Conservation (phyloP, 441 rosid genomes). For the Gossypium laxum region DNA sequence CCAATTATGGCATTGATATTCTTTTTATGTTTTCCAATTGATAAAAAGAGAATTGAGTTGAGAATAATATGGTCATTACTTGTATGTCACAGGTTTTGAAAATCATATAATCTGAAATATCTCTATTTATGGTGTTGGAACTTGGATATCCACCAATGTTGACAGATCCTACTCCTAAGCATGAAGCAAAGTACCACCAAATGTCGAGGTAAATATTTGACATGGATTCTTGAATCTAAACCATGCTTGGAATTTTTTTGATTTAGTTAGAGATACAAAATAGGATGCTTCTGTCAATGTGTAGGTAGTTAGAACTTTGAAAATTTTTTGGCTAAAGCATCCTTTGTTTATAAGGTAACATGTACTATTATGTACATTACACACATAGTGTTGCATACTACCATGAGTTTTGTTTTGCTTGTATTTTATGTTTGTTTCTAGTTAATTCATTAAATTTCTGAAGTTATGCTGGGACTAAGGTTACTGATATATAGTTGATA, state of each 20-base stretch:
- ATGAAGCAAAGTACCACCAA: constrained; percentile 1
- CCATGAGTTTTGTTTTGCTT: background rate
- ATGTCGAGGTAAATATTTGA: constrained; percentile 11
- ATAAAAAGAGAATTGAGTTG: background rate
- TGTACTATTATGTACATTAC: background rate
- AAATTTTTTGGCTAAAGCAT: background rate
- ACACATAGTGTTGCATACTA: background rate
- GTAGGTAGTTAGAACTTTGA: background rate
- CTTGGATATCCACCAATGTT: constrained; percentile 7
- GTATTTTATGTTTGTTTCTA: background rate
- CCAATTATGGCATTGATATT: background rate
- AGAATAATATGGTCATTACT: constrained; percentile 9
- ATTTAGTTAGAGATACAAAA: background rate
- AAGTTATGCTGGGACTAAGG: background rate
- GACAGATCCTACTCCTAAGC: background rate
- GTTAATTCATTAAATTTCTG: background rate
- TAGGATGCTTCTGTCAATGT: background rate
- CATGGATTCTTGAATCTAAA: constrained; percentile 2
- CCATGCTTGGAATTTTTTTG: constrained; percentile 1
- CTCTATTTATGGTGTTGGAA: constrained; percentile 1
- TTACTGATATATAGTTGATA: background rate
- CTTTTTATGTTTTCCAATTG: background rate
- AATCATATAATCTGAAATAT: background rate
- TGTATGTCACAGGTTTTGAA: constrained; percentile 12
- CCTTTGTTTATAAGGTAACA: background rate